phyloP scores from a whole-genome alignment of 768 basidiomycete genomes.

The Podaxis sp. region DNA sequence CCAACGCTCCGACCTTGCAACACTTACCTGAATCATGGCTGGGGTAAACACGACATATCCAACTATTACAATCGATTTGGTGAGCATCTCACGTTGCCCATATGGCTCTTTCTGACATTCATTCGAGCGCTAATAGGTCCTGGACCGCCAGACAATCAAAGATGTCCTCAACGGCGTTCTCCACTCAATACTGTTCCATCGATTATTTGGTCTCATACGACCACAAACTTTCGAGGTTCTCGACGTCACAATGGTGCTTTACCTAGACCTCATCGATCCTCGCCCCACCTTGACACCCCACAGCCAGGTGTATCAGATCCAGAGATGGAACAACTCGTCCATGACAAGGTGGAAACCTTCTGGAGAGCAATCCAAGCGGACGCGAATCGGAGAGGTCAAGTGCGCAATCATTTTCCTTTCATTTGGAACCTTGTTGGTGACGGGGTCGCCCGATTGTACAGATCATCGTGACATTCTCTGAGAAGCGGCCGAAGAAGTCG shows the following conservation, averaged over 20 bases:
- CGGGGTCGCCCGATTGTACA: slow-evolving; percentile 17
- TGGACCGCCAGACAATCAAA: slow-evolving; percentile 68
- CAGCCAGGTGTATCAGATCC: slow-evolving; percentile 78
- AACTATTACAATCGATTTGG: slow-evolving; percentile 48
- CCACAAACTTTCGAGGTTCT: slow-evolving; percentile 75
- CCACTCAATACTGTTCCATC: slow-evolving; percentile 82
- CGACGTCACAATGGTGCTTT: slow-evolving; percentile 74
- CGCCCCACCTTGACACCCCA: neutral
- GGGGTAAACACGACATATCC: slow-evolving; percentile 25
- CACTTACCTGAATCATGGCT: neutral
- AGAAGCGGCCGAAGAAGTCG: slow-evolving; percentile 70
- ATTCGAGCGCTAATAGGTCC: slow-evolving; percentile 36
- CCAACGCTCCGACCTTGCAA: neutral
- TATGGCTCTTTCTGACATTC: slow-evolving; percentile 6
- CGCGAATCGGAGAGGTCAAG: slow-evolving; percentile 65
- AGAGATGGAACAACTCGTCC: slow-evolving; percentile 65
- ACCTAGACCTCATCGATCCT: neutral
- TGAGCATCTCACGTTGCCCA: slow-evolving; percentile 16
- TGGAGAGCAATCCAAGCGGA: slow-evolving; percentile 73
- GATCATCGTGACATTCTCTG: slow-evolving; percentile 75
- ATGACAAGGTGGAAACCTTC: slow-evolving; percentile 73
- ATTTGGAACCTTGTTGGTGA: neutral
- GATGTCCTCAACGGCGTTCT: slow-evolving; percentile 74
- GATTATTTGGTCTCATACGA: slow-evolving; percentile 75
- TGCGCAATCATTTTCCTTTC: slow-evolving; percentile 21